These are phyloP conservation scores for Beauveria scarabaeidicola DNA, from an alignment of 2,329 filamentous ascomycete genomes.

Conservation along the genomic window DNA sequence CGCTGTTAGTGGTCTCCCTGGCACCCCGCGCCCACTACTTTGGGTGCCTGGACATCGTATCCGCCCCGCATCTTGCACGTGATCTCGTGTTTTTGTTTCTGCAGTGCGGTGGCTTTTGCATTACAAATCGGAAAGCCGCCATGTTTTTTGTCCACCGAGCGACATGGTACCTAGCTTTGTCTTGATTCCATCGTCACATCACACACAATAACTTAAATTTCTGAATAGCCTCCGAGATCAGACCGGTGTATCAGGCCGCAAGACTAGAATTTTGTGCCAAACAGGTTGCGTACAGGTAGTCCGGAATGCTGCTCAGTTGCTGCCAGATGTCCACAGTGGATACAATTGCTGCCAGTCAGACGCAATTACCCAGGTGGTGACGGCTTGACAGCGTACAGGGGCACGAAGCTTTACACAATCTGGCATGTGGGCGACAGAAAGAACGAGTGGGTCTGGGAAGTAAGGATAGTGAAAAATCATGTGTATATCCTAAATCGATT, in stretches of 20 bases:
- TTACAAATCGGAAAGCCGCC: too few relatives aligned
- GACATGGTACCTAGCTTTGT: too few relatives aligned
- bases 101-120: not conserved
- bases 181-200: not conserved
- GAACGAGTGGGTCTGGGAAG: too few relatives aligned
- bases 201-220: too few relatives aligned
- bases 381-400: not conserved
- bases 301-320: not conserved
- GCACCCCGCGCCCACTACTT: not conserved
- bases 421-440: too few relatives aligned
- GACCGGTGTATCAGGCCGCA: too few relatives aligned
- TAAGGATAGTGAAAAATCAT: too few relatives aligned
- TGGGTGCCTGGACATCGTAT: not conserved
- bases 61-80: constrained; percentile 5
- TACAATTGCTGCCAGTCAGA: not conserved
- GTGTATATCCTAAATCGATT: too few relatives aligned
- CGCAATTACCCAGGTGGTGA: too few relatives aligned
- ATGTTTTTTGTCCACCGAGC: too few relatives aligned
- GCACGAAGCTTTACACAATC: not conserved
- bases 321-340: not conserved
- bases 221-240: too few relatives aligned
- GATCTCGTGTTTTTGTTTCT: constrained; percentile 12
- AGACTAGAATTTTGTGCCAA: not conserved
- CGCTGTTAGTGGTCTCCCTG: not conserved
- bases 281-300: not conserved